Percentiles rank a stretch among this genome's conserved stretches.
Conservation (phyloP, 106 monocot genomes). For the Xerophyta viscosa region DNA sequence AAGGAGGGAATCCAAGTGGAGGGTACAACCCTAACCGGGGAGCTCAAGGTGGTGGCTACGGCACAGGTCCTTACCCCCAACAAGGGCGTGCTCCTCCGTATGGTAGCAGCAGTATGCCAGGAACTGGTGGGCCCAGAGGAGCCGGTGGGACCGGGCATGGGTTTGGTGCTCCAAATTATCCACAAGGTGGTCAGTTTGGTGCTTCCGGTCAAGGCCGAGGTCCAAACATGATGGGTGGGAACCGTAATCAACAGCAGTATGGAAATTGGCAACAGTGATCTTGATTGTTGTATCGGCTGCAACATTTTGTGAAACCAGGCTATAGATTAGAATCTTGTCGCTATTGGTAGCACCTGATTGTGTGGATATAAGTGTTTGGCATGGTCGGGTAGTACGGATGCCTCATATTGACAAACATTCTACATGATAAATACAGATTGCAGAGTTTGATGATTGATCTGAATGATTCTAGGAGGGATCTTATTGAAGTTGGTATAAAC, state of each 20-base stretch:
- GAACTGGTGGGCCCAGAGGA: constrained; percentile 53
- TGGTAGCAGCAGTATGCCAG: constrained; percentile 50
- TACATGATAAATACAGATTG: too few species aligned
- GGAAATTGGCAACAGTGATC: constrained; percentile 41
- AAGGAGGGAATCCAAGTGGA: constrained; percentile 64
- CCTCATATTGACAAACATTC: too few species aligned
- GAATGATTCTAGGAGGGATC: too few species aligned
- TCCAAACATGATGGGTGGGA: constrained; percentile 50
- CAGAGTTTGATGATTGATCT: too few species aligned
- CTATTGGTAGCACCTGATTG: too few species aligned
- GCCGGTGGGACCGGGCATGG: constrained; percentile 32
- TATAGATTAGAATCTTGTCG: too few species aligned
- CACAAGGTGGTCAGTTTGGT: constrained; percentile 74
- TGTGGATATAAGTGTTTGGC: too few species aligned
- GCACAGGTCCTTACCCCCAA: constrained; percentile 31
- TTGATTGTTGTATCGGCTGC: too few species aligned
- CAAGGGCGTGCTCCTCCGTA: constrained; percentile 55
- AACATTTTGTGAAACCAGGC: too few species aligned
- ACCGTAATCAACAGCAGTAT: constrained; percentile 57
- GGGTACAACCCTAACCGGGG: constrained; percentile 69
- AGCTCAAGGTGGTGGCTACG: constrained; percentile 40
- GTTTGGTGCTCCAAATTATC: constrained; percentile 46
- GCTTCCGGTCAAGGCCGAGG: constrained; percentile 56
- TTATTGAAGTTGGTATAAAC: too few species aligned
- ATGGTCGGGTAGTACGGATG: too few species aligned